These are phyloP conservation scores for Cenococcum geophilum DNA, from an alignment of 495 filamentous ascomycete species.

Conservation along the genomic window DNA sequence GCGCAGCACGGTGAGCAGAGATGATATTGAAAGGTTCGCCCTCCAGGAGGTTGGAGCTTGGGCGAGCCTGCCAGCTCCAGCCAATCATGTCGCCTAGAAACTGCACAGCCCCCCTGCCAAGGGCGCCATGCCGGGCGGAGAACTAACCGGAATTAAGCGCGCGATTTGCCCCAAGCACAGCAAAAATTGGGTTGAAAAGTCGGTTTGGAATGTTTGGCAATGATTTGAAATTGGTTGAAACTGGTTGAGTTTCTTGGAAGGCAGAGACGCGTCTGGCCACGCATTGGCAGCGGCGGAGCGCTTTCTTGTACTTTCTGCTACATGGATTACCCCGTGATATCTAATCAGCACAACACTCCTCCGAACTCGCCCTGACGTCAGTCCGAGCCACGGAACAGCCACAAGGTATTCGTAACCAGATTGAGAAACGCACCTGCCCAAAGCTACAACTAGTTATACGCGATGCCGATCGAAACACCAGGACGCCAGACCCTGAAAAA, in stretches of 20 bases:
- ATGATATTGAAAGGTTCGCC: too few species aligned
- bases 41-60: too few species aligned
- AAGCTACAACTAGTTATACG: neutral
- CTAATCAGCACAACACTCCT: neutral
- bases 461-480: neutral
- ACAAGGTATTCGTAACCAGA: neutral
- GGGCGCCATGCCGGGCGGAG: neutral
- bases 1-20: neutral
- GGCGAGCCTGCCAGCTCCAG: neutral
- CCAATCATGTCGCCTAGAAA: neutral
- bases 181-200: too few species aligned
- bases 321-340: neutral
- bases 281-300: neutral
- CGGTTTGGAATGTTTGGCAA: too few species aligned
- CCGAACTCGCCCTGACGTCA: neutral
- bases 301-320: neutral
- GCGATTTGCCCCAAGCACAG: too few species aligned
- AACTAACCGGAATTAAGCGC: too few species aligned
- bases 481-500: neutral
- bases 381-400: neutral
- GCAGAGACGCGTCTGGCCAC: neutral
- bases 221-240: too few species aligned
- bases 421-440: neutral
- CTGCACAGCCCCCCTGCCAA: neutral
- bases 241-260: too few species aligned